A percentile compares a stretch with the other conserved stretches of the same genome.
These are phyloP conservation scores for Diddensiella transvaalensis DNA, from an alignment of 805 yeast genomes.

Conservation along the genomic window DNA sequence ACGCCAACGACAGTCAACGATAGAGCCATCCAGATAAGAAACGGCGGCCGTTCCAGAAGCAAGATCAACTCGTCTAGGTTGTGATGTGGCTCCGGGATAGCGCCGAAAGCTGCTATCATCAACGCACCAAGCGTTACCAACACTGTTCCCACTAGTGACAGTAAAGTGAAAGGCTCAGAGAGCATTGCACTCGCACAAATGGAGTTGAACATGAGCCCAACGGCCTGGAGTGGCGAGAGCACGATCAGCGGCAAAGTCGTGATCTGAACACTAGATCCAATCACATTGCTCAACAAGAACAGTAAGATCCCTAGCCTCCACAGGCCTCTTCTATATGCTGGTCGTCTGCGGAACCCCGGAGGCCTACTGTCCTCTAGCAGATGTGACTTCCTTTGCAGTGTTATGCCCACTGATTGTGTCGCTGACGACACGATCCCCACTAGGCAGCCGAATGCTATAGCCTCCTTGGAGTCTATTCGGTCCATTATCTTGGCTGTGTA, in stretches of 20 bases:
- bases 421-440: conserved; percentile 76
- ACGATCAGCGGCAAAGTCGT: conserved; percentile 79
- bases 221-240: conserved; percentile 77
- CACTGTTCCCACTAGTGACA: conserved; percentile 60
- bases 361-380: conserved; percentile 41
- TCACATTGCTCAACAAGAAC: conserved; percentile 67
- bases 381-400: conserved; percentile 78
- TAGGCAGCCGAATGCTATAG: conserved; percentile 53
- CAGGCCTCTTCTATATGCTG: conserved; percentile 40
- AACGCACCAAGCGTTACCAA: conserved; percentile 72
- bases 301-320: conserved; percentile 75
- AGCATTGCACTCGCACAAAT: conserved; percentile 64
- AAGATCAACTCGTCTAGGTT: conserved; percentile 45
- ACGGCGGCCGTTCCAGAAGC: conserved; percentile 43
- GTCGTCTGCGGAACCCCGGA: conserved; percentile 32
- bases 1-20: conserved; percentile 34
- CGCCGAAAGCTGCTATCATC: conserved; percentile 70
- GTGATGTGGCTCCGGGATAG: conserved; percentile 51
- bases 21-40: conserved; percentile 53
- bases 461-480: conserved; percentile 12
- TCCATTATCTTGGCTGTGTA: no score
- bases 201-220: conserved; percentile 84
- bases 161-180: conserved; percentile 60
- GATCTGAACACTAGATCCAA: conserved; percentile 81
- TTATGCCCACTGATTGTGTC: conserved; percentile 75